Conservation (phyloP, 495 filamentous ascomycete species). For the Chaetomium tenue region DNA sequence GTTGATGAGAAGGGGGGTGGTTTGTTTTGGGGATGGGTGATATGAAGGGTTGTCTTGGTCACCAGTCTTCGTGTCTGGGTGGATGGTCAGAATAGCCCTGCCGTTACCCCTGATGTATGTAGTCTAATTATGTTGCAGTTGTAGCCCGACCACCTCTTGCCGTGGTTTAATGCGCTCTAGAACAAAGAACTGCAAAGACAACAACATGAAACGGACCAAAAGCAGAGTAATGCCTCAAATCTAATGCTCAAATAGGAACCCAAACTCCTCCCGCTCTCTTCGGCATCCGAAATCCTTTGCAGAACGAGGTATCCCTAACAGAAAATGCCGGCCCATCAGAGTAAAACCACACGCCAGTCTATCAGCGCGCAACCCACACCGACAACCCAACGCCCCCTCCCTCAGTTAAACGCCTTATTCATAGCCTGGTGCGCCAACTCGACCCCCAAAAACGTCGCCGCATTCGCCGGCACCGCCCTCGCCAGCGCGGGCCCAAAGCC, state of each 20-base stretch:
- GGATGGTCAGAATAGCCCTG: no score
- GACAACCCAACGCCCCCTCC: not conserved
- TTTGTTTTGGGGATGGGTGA: not conserved
- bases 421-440: conserved; percentile 80
- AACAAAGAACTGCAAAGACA: not conserved
- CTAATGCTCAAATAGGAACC: conserved; percentile 12
- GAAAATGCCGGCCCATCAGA: not conserved
- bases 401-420: conserved; percentile 61
- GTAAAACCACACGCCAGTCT: not conserved
- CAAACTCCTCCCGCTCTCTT: conserved; percentile 16
- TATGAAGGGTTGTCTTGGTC: not conserved
- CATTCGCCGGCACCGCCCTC: conserved; percentile 92
- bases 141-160: no score
- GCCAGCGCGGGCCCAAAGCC: conserved; percentile 91
- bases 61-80: not conserved
- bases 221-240: conserved; percentile 13
- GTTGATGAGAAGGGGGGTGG: conserved; percentile 13
- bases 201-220: not conserved
- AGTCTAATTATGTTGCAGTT: no score
- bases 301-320: conserved; percentile 21
- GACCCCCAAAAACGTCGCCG: conserved; percentile 68
- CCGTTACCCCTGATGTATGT: no score
- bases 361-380: not conserved
- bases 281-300: conserved; percentile 5
- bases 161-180: not conserved